Conservation (phyloP, 1,139 yeast genomes). For the Sugiyamaella xylanicola region DNA sequence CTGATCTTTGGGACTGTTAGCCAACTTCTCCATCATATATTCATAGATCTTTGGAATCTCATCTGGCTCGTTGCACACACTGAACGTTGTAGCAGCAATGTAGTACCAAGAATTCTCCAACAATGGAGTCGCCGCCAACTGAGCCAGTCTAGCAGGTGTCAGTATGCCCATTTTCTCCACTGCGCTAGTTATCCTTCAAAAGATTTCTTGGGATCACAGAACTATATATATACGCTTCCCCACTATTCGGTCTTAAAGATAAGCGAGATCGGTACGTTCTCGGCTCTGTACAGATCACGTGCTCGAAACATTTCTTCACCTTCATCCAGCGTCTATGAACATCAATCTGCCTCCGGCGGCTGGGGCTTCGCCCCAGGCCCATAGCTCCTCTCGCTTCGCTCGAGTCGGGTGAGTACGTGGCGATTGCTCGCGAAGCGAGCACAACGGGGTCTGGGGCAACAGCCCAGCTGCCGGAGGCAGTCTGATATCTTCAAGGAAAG, state of each 20-base stretch:
- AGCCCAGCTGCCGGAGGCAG: too few species aligned
- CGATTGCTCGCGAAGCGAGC: too few species aligned
- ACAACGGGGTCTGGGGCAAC: background rate
- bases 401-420: too few species aligned
- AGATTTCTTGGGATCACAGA: too few species aligned
- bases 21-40: slow-evolving; percentile 55
- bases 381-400: too few species aligned
- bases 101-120: slow-evolving; percentile 67
- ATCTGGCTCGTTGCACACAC: slow-evolving; percentile 79
- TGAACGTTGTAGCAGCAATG: slow-evolving; percentile 78
- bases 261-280: background rate
- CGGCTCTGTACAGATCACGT: background rate
- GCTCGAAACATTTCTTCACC: too few species aligned
- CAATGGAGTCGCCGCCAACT: slow-evolving; percentile 55
- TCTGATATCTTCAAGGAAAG: too few species aligned
- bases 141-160: slow-evolving; percentile 64
- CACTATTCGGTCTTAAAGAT: background rate
- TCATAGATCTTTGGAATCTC: slow-evolving; percentile 77
- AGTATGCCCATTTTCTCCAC: slow-evolving; percentile 46
- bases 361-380: background rate
- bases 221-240: background rate
- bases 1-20: slow-evolving; percentile 1
- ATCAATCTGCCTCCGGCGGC: background rate
- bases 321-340: too few species aligned
- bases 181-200: too few species aligned